These are phyloP conservation scores for Stentor coeruleus DNA, from an alignment of 73 alveolate genomes.

Conservation along the genomic window DNA sequence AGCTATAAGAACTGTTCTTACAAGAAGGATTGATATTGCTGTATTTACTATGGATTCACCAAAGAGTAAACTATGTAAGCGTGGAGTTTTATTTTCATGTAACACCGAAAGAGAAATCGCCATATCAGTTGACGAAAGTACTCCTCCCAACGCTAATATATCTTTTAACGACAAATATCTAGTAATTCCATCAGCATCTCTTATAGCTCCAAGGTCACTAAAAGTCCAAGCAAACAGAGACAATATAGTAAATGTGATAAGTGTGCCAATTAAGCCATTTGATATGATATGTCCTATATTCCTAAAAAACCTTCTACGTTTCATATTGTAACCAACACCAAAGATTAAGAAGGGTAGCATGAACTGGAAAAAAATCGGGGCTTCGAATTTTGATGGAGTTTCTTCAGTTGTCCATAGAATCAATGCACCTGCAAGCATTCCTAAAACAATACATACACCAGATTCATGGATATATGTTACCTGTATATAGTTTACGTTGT, in stretches of 20 bases:
- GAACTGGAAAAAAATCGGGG: slow-evolving; percentile 65
- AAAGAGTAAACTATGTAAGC: slow-evolving; percentile 81
- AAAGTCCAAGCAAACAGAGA: slow-evolving; percentile 64
- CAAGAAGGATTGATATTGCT: slow-evolving; percentile 90
- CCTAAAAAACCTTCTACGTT: slow-evolving; percentile 65
- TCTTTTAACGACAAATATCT: not conserved
- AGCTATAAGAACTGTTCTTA: slow-evolving; percentile 42
- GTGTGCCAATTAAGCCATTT: slow-evolving; percentile 93
- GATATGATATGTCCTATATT: slow-evolving; percentile 83
- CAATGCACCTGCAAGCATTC: not conserved
- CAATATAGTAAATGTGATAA: slow-evolving; percentile 77
- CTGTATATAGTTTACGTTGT: not conserved
- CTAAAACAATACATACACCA: not conserved
- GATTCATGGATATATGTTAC: slow-evolving; percentile 7
- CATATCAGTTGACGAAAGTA: slow-evolving; percentile 88
- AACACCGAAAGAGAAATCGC: slow-evolving; percentile 90
- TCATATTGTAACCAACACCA: slow-evolving; percentile 58
- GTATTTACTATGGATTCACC: slow-evolving; percentile 97
- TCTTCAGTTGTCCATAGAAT: not conserved
- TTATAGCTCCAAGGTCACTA: slow-evolving; percentile 36
- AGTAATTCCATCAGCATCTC: not conserved
- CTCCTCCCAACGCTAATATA: slow-evolving; percentile 40
- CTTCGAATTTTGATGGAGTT: slow-evolving; percentile 1
- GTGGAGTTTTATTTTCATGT: slow-evolving; percentile 79
- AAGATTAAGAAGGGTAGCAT: slow-evolving; percentile 76